phyloP scores from a whole-genome alignment of 305 asterid genomes.

The Rubia peregrina region DNA sequence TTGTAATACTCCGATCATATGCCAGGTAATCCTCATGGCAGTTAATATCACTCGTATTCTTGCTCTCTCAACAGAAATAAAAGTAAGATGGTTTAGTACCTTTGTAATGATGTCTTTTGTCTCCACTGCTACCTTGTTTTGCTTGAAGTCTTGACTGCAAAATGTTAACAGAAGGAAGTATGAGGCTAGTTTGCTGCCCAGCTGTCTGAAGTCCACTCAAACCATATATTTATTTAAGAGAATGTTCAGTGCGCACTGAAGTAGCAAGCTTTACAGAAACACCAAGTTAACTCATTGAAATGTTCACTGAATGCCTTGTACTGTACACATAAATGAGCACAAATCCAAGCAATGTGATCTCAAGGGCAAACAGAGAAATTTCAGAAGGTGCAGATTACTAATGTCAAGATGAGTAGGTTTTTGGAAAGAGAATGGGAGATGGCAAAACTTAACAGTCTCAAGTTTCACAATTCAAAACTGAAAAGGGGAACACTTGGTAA shows the following conservation, averaged over 20 bases:
- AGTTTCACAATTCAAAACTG: not conserved
- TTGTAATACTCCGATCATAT: not conserved
- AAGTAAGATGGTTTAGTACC: conserved; percentile 35
- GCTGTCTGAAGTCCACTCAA: not conserved
- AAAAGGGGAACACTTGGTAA: not conserved
- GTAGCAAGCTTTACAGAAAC: not conserved
- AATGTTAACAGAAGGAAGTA: conserved; percentile 13
- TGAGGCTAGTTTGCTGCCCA: conserved; percentile 7
- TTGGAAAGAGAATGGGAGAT: too few species aligned
- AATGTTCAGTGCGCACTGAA: not conserved
- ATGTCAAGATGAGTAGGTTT: not conserved
- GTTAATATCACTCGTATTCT: not conserved
- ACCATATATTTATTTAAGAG: not conserved
- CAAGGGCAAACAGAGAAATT: not conserved
- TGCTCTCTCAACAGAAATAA: conserved; percentile 4
- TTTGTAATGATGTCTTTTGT: conserved; percentile 75
- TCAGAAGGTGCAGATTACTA: not conserved
- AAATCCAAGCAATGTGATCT: not conserved
- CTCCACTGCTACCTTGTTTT: conserved; percentile 54
- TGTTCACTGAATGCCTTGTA: not conserved
- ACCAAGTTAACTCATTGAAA: not conserved
- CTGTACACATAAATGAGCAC: not conserved
- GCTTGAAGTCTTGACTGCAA: conserved; percentile 97
- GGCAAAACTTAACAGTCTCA: too few species aligned
- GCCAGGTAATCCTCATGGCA: not conserved